phyloP scores from a whole-genome alignment of 179 eudicot species.

The Spergularia azorica region DNA sequence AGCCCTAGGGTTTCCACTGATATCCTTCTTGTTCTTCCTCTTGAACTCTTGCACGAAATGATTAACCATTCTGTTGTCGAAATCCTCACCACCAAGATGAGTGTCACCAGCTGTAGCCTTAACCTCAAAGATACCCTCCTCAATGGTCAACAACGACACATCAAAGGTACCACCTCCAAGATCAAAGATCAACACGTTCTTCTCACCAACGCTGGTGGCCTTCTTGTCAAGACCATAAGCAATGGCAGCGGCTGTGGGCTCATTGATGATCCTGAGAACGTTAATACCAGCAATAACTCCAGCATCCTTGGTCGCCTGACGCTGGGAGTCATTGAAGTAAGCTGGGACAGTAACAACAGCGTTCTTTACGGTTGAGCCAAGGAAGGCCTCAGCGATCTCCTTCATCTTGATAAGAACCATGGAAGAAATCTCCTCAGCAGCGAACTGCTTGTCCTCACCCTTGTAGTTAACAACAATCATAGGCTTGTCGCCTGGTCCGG shows the following conservation, averaged over 20 bases:
- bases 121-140: conserved; percentile 21
- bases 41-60: conserved; percentile 66
- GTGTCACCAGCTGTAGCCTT: conserved; percentile 28
- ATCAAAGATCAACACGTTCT: conserved; percentile 27
- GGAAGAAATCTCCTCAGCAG: conserved; percentile 25
- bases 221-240: conserved; percentile 29
- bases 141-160: conserved; percentile 22
- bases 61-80: conserved; percentile 62
- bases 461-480: conserved; percentile 26
- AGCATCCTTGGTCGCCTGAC: conserved; percentile 26
- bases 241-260: conserved; percentile 28
- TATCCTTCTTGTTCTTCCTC: conserved; percentile 65
- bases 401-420: conserved; percentile 25
- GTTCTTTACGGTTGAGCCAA: conserved; percentile 14
- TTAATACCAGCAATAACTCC: conserved; percentile 23
- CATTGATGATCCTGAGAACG: conserved; percentile 21
- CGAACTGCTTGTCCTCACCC: conserved; percentile 24
- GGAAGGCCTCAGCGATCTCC: conserved; percentile 24
- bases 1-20: conserved; percentile 54
- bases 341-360: conserved; percentile 27
- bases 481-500: conserved; percentile 24
- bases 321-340: conserved; percentile 26
- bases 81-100: conserved; percentile 54
- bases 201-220: conserved; percentile 23
- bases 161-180: conserved; percentile 30